These are phyloP conservation scores for Ceratocystis cacaofunesta DNA, from an alignment of 2,329 filamentous ascomycete species.

Conservation along the genomic window DNA sequence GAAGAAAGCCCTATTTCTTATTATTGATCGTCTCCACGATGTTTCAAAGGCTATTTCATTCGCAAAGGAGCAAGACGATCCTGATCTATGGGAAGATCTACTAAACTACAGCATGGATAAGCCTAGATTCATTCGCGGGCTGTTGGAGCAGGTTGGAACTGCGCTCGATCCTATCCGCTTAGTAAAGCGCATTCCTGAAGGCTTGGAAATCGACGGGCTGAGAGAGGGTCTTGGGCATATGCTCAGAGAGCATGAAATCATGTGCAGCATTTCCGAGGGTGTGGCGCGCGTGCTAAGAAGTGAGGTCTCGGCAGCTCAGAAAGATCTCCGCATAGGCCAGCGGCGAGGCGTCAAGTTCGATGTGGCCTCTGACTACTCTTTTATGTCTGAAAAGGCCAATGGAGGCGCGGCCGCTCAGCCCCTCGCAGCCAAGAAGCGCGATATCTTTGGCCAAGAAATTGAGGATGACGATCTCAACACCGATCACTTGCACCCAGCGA, in stretches of 20 bases:
- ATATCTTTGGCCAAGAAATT: slow-evolving; percentile 18
- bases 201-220: slow-evolving; percentile 80
- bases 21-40: slow-evolving; percentile 83
- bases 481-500: slow-evolving; percentile 23
- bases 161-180: slow-evolving; percentile 84
- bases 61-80: slow-evolving; percentile 82
- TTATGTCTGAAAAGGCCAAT: slow-evolving; percentile 25
- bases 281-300: slow-evolving; percentile 75
- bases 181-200: slow-evolving; percentile 79
- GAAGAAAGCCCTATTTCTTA: slow-evolving; percentile 78
- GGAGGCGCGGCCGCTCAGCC: slow-evolving; percentile 18
- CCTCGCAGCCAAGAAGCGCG: slow-evolving; percentile 14
- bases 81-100: slow-evolving; percentile 87
- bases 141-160: slow-evolving; percentile 88
- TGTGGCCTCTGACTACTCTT: slow-evolving; percentile 36
- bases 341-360: slow-evolving; percentile 82
- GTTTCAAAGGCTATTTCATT: slow-evolving; percentile 89
- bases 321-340: slow-evolving; percentile 62
- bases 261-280: slow-evolving; percentile 79
- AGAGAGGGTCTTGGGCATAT: slow-evolving; percentile 78
- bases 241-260: slow-evolving; percentile 90
- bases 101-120: slow-evolving; percentile 97
- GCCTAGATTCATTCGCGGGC: slow-evolving; percentile 77
- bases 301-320: slow-evolving; percentile 76
- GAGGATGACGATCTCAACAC: slow-evolving; percentile 19